Conservation (phyloP, 345 rosid species). For the Lumnitzera littorea region DNA sequence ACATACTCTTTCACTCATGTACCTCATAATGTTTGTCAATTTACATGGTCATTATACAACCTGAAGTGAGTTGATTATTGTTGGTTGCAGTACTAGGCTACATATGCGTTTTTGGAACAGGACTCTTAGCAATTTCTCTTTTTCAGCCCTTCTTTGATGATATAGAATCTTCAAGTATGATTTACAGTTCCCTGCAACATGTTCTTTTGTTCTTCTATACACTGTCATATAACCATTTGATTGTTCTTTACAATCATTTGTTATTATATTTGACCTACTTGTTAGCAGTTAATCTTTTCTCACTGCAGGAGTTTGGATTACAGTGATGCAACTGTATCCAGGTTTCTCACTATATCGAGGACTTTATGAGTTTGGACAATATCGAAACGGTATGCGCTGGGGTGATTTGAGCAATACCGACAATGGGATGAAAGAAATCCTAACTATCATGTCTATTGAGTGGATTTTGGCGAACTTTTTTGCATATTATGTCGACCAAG, state of each 20-base stretch:
- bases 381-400: conserved; percentile 68
- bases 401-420: conserved; percentile 38
- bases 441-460: conserved; percentile 56
- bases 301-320: conserved; percentile 56
- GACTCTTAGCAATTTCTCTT: conserved; percentile 70
- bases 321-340: conserved; percentile 75
- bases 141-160: conserved; percentile 58
- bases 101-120: conserved; percentile 67
- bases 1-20: too few relatives aligned
- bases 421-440: conserved; percentile 57
- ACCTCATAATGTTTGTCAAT: too few relatives aligned
- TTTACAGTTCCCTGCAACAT: not conserved
- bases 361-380: conserved; percentile 61
- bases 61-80: conserved; percentile 9
- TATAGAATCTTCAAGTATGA: conserved; percentile 64
- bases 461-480: conserved; percentile 54
- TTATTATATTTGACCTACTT: too few relatives aligned
- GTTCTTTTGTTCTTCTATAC: not conserved
- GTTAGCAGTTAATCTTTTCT: conserved; percentile 1
- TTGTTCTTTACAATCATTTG: not conserved
- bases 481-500: conserved; percentile 66
- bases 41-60: too few relatives aligned
- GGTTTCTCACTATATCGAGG: conserved; percentile 84
- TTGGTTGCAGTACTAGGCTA: conserved; percentile 53
- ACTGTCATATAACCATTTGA: too few relatives aligned